Percentiles rank a stretch among this genome's conserved stretches.
Evolutionary conservation across 257 asterid genomes (phyloP).

Genomic region (Solanum pinnatisectum): DNA sequence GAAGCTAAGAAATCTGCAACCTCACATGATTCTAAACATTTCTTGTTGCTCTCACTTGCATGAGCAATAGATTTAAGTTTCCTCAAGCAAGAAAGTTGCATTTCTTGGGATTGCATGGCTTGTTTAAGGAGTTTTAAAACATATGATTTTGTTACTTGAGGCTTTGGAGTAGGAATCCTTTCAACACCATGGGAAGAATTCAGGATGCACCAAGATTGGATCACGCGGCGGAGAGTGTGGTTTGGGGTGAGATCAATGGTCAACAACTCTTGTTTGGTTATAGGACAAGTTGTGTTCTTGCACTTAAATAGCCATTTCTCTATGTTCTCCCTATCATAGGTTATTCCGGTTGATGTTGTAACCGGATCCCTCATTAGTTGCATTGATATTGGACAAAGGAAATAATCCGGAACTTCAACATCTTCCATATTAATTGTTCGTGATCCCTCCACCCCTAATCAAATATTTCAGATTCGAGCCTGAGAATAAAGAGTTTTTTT

Average conservation of each 20-base stretch:
- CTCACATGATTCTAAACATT: conserved; percentile 27
- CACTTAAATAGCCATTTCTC: conserved; percentile 50
- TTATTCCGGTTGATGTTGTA: conserved; percentile 51
- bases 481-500: background rate
- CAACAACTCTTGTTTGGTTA: conserved; percentile 38
- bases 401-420: conserved; percentile 44
- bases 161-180: conserved; percentile 54
- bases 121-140: conserved; percentile 30
- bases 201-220: conserved; percentile 67
- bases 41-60: conserved; percentile 14
- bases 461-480: background rate
- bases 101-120: conserved; percentile 16
- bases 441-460: background rate
- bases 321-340: conserved; percentile 57
- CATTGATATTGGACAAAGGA: conserved; percentile 72
- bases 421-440: conserved; percentile 13
- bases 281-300: conserved; percentile 41
- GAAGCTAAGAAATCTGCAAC: conserved; percentile 27
- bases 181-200: conserved; percentile 35
- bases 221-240: conserved; percentile 55
- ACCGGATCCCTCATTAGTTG: conserved; percentile 82
- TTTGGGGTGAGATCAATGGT: conserved; percentile 54
- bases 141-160: conserved; percentile 29
- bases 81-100: conserved; percentile 20
- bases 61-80: conserved; percentile 35